Evolutionary conservation across 345 rosid genomes (phyloP).

Genomic region (Brassica juncea): DNA sequence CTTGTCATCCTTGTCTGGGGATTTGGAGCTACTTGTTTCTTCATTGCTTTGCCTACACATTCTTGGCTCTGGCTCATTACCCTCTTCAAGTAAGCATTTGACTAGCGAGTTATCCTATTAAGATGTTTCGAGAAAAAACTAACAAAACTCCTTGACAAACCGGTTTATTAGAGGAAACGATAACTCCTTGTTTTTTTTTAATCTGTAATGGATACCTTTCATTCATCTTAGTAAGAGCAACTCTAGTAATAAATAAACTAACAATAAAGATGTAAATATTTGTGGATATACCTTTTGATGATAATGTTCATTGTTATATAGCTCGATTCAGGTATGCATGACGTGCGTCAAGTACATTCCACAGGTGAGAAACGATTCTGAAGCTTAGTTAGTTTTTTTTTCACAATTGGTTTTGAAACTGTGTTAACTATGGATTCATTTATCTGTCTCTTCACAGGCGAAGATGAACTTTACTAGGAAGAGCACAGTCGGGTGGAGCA

Average conservation of each 20-base stretch:
- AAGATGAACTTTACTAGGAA: conserved; percentile 77
- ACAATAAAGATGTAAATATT: background rate
- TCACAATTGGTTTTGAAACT: background rate
- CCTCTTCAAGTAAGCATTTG: conserved; percentile 66
- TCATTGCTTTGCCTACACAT: conserved; percentile 68
- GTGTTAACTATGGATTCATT: conserved; percentile 6
- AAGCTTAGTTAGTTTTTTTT: background rate
- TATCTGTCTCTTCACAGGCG: conserved; percentile 49
- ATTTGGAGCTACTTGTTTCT: conserved; percentile 68
- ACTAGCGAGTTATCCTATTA: background rate
- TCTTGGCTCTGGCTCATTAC: conserved; percentile 91
- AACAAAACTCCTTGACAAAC: background rate
- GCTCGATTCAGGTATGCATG: conserved; percentile 87
- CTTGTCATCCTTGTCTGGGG: conserved; percentile 61
- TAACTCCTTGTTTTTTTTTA: background rate
- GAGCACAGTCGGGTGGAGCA: conserved; percentile 93
- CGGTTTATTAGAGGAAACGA: background rate
- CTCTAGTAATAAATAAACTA: background rate
- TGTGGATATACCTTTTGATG: conserved; percentile 5
- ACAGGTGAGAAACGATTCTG: conserved; percentile 54
- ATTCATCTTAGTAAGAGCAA: background rate
- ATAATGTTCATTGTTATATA: conserved; percentile 42
- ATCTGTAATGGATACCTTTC: background rate
- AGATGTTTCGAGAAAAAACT: background rate
- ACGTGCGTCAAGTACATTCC: conserved; percentile 84